Conservation (phyloP, 2,329 filamentous ascomycete genomes). For the Hypocreales sp. region DNA sequence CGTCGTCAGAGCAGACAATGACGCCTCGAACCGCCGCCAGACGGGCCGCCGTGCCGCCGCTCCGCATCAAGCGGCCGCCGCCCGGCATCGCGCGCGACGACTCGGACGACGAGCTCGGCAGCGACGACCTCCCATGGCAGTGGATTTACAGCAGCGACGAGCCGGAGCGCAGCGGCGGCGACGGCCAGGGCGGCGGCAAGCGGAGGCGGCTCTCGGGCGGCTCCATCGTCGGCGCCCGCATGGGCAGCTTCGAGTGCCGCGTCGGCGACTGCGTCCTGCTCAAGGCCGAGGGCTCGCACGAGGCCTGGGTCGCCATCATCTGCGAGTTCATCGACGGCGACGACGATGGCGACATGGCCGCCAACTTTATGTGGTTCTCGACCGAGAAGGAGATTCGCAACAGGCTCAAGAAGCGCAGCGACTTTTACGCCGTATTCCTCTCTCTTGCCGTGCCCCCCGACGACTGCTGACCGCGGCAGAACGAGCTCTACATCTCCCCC, state of each 20-base stretch:
- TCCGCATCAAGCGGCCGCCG: slow-evolving; percentile 6
- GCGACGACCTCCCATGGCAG: slow-evolving; percentile 60
- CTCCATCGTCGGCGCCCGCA: slow-evolving; percentile 64
- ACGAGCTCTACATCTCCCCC: slow-evolving; percentile 83
- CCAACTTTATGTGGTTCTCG: slow-evolving; percentile 92
- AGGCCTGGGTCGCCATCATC: slow-evolving; percentile 86
- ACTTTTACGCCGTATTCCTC: slow-evolving; percentile 50
- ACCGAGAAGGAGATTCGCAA: slow-evolving; percentile 80
- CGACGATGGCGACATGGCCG: slow-evolving; percentile 51
- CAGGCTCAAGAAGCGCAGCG: slow-evolving; percentile 64
- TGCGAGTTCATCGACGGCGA: slow-evolving; percentile 65
- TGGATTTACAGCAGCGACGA: slow-evolving; percentile 50
- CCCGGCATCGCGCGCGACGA: slow-evolving; percentile 57
- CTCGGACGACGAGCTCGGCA: slow-evolving; percentile 74
- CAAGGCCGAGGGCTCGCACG: slow-evolving; percentile 72
- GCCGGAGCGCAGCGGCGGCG: slow-evolving; percentile 9
- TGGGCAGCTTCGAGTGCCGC: slow-evolving; percentile 65
- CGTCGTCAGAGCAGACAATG: slow-evolving; percentile 6
- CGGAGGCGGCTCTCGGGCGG: slow-evolving; percentile 17
- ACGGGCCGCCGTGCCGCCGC: slow-evolving; percentile 6
- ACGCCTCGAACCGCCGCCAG: slow-evolving; percentile 7
- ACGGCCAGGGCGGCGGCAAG: slow-evolving; percentile 16
- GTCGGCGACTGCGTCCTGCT: slow-evolving; percentile 76
- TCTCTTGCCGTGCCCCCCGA: background rate
- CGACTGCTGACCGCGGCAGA: slow-evolving; percentile 25